Evolutionary conservation across 306 rosid genomes (phyloP), one percentile per base, ranked within the genome.

Genomic region (Vigna unguiculata): DNA sequence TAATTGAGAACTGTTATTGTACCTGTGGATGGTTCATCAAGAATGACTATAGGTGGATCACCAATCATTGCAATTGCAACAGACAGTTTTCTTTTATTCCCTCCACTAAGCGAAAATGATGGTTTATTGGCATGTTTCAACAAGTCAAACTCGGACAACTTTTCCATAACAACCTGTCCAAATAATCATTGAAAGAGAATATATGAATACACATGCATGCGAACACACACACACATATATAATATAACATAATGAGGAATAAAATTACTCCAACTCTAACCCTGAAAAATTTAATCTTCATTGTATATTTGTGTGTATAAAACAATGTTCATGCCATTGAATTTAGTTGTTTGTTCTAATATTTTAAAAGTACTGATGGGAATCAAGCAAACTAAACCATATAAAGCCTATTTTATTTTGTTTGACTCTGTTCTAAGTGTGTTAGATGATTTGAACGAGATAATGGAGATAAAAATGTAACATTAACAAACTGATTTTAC

Each of bases 11-110:
- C 6, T n/a, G 20, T 9, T 63, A 63, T 11, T 53, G 47, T 83
- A 93, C 98, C 98, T 22, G 98, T 94, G 57, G 98, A 94, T 70
- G 98, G 98, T 68, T 94, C 97, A 86, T 91, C 97, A 79, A 94
- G 97, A 86, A 94, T 90, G 80, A 94, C 98, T 34, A 94, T 90
- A 57, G 98, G 93, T 82, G 98, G 98, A 83, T 94, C 97, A 70
- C 97, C 98, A 49, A 94, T 84, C 98, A 94, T 94, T 19, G 98
- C 97, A 82, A 94, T 90, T 74, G 98, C 96, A 16, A 94, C 98
- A 64, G 98, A 91, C 45, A 91, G 87, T 86, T 93, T 94, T 71
- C 98, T 89, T 85, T 94, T 94, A 91, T 94, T 94, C 71, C 98
- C 98, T 66, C 97, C 97, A 78, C 98, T 94, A 43, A 91, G 93